Evolutionary conservation across 106 monocot species (phyloP), one percentile per base, ranked within the genome.

Genomic region (Amphibolis antarctica): DNA sequence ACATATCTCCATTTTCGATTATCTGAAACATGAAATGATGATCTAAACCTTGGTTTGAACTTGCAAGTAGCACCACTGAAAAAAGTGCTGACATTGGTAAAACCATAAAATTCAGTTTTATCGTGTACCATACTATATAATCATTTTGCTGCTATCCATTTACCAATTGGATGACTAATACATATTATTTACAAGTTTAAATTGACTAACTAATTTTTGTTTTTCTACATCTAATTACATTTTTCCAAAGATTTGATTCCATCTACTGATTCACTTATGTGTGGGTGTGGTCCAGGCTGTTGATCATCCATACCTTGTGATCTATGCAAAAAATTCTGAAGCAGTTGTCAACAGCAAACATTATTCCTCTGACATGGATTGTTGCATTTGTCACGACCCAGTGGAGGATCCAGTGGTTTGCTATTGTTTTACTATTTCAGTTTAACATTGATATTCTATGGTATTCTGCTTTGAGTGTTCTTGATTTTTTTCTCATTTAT

Each of bases 291-390:
- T 56, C 1, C 78, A 92, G 92, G 88, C 92, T 44, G 85, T 88
- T 57, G 85, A 92, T 69, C 92, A 92, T 80, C 92, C 92, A 26
- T 92, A 92, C 60, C 92, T 92, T 59, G 88, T 92, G 51, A 62
- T 88, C 52, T 85, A 80, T 78, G 81, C 92, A 45, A 73, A 68
- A 58, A 79, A 76, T 69, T 61, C 65, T 12, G 79, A 77, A 28
- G 47, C 44, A 55, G 5, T 51, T 25, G 68, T 63, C 48, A 72
- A 46, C 75, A 28, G 3, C 28, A 72, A 56, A 20, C 69, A 73
- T 60, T 46, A 25, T 59, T 54, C 13, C 24, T 46, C 42, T 60
- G 42, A 27, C 12, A 63, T 42, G 52, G 47, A 57, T 30, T 92
- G 92, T 72, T 82, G 82, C 59, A 67, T 88, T 46, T 92, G 92